Evolutionary conservation across 148 eudicot species (phyloP), one percentile per base, ranked within the genome.

Genomic region (Chenopodium berlandieri): DNA sequence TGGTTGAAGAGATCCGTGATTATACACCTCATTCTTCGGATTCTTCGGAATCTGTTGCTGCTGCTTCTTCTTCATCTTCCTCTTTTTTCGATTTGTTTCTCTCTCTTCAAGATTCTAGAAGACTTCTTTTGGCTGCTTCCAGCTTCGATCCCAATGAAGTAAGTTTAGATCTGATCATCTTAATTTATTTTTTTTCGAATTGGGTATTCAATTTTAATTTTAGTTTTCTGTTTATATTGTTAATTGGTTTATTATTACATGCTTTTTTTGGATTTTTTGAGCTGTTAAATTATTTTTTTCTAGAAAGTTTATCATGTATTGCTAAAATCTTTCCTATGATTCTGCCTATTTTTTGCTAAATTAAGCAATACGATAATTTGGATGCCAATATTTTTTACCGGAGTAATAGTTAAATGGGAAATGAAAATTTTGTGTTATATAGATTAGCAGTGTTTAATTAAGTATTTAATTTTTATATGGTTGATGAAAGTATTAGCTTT

Each of bases 1-100:
- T 95, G 66, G 82, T 93, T 46, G 99, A 95, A 23, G 97, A 95
- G 83, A 90, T 95, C 56, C 82, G 75, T 2, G 88, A 84, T 17
- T 79, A 31, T 40, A 40, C 6, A 40, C 44, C 44, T 16, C 0
- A 10, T 10, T 9, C 20, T 47, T 31, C 47, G 44, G 44, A 37
- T 47, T 66, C 89, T 2, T 12, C 19, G 78, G n/a, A 82, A 86
- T 60, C 82, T 84, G 4, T 3, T 12, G 13, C 22, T 13, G 2
- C 62, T 84, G 40, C 69, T 44, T 48, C 82, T 65, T 73, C 78
- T 12, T 54, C 79, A 52, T 58, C 70, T 58, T 74, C 82, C 0
- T 86, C 81, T 70, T 80, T 91, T 19, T 85, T 86, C 63, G 92
- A 91, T 78, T 87, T 91, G 48, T 78, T 86, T 20, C 1, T 80